These are phyloP conservation scores for Poa pratensis DNA, from an alignment of 176 grass and related monocot genomes.

Conservation along the genomic window DNA sequence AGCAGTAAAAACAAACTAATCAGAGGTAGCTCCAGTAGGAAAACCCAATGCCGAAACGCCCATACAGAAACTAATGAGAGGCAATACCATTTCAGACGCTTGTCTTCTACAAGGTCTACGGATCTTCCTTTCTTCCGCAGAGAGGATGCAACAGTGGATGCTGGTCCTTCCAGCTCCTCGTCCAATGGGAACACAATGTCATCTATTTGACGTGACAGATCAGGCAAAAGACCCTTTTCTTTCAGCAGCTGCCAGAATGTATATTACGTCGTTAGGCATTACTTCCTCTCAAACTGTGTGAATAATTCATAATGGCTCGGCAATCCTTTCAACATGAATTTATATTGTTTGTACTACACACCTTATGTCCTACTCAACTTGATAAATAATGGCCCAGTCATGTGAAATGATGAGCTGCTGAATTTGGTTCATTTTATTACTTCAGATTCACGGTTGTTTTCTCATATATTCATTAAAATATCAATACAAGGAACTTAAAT, in stretches of 20 bases:
- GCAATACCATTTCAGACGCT: slow-evolving; percentile 84
- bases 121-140: slow-evolving; percentile 72
- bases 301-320: slow-evolving; percentile 2
- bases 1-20: slow-evolving; percentile 27
- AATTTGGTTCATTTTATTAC: no score
- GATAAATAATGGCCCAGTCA: no score
- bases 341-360: no score
- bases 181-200: slow-evolving; percentile 85
- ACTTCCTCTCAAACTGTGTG: slow-evolving; percentile 7
- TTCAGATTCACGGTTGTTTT: no score
- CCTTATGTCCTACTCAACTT: no score
- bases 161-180: slow-evolving; percentile 67
- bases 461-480: neutral
- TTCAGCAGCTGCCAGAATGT: slow-evolving; percentile 68
- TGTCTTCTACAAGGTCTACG: slow-evolving; percentile 81
- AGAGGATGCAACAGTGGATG: slow-evolving; percentile 69
- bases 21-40: neutral
- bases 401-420: no score
- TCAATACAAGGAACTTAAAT: slow-evolving; percentile 3
- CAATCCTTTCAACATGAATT: neutral
- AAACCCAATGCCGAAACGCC: neutral
- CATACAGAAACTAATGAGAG: neutral
- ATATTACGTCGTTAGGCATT: slow-evolving; percentile 4
- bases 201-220: slow-evolving; percentile 73
- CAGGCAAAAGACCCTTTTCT: slow-evolving; percentile 78